Evolutionary conservation across 306 rosid species (phyloP).

Genomic region (Quercus alba): DNA sequence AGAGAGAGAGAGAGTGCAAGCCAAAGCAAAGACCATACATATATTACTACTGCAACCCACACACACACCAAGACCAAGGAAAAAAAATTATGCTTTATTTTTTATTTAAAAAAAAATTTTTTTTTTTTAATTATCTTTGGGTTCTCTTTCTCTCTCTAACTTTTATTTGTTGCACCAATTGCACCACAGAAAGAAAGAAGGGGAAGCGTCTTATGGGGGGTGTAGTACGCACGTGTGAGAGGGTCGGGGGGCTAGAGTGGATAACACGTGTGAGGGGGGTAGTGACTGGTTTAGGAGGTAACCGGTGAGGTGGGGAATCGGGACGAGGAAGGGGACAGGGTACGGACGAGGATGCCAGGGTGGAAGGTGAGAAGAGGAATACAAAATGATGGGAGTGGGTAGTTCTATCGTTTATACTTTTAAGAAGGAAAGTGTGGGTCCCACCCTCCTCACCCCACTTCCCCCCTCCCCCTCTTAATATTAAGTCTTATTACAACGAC

Average conservation of each 20-base stretch:
- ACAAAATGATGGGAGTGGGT: constrained; percentile 57
- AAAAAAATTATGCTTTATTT: constrained; percentile 13
- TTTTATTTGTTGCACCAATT: constrained; percentile 95
- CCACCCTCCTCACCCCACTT: background rate
- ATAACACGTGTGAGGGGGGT: constrained; percentile 26
- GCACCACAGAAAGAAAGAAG: constrained; percentile 57
- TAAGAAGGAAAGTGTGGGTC: constrained; percentile 27
- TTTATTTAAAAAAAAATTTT: background rate
- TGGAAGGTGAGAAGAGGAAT: constrained; percentile 40
- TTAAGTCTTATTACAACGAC: constrained; percentile 1
- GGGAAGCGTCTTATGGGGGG: constrained; percentile 19
- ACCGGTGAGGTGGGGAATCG: constrained; percentile 34
- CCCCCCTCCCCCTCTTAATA: background rate
- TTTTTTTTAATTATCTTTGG: background rate
- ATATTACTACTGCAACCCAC: constrained; percentile 8
- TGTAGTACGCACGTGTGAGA: constrained; percentile 36
- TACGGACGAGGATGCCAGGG: constrained; percentile 88
- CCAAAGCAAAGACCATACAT: constrained; percentile 25
- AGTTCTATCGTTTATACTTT: constrained; percentile 42
- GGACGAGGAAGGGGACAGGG: constrained; percentile 43
- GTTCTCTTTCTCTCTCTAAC: constrained; percentile 38
- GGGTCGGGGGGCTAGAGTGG: background rate
- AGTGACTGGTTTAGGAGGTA: constrained; percentile 36
- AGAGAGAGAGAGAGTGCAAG: constrained; percentile 10
- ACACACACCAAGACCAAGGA: constrained; percentile 7